Evolutionary conservation across 208 protist genomes (phyloP), one percentile per base, ranked within the genome.

Genomic region (Acanthamoeba triangularis): DNA sequence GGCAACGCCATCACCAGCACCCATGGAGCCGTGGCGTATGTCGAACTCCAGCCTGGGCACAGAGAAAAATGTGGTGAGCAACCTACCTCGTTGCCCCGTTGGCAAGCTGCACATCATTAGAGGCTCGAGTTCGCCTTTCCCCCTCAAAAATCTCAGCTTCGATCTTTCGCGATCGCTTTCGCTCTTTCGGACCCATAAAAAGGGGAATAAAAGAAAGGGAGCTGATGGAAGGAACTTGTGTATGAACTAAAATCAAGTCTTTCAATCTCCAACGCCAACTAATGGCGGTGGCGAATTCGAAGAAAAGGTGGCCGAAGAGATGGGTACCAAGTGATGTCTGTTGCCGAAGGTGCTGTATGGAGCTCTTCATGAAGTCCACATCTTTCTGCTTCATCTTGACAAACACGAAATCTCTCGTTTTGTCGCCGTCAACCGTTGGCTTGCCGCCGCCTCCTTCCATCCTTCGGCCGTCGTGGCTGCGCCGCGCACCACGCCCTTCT

Each of bases 1-100:
- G 78, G 78, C 78, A 87, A 23, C 78, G 14, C 23, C 78, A 87
- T 87, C 78, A 87, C 78, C 41, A 87, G 49, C 2, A 87, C 78
- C 78, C 78, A 87, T 20, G 78, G 78, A 8, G 78, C 78, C 78
- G 78, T 63, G n/a, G 78, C 8, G 30, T 87, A 87, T 41, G 78
- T 87, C 6, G 47, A 10, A 20, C 78, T 47, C 78, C 14, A 37
- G 41, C 78, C 78, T 87, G 78, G 3, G 49, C 28, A 87, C 30
- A 61, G 33, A 25, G 61, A 69, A n/a, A 3, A 69, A 69, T 35
- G n/a, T 35, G 63, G 63, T 35, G 20, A 4, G 28, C 63, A 69
- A 35, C 14, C 63, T 52, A 74, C 8, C 13, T 11, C 8, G 65
- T 28, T 23, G 30, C 30, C 65, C 28, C n/a, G n/a, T n/a, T n/a